Evolutionary conservation across 2,329 filamentous ascomycete genomes (phyloP).

Genomic region (Macroventuria anomochaeta): DNA sequence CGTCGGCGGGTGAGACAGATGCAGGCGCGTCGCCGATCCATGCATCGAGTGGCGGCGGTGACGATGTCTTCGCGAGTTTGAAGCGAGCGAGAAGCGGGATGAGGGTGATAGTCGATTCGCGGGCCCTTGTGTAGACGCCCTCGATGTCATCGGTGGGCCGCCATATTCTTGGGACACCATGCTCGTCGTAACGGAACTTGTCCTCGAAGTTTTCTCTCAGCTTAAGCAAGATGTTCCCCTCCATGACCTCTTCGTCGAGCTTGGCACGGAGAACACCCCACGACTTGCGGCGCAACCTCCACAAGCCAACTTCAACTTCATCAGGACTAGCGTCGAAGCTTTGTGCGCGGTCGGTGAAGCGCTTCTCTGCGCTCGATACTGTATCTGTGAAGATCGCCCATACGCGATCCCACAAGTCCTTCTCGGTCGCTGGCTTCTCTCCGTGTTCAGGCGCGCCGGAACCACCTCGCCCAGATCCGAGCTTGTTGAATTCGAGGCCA

Average conservation of each 20-base stretch:
- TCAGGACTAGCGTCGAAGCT: constrained; percentile 92
- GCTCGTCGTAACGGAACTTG: constrained; percentile 97
- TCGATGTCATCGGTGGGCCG: constrained; percentile 96
- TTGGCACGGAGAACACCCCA: constrained; percentile 90
- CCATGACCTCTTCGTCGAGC: constrained; percentile 97
- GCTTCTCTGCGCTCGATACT: constrained; percentile 81
- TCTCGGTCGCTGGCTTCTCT: constrained; percentile 74
- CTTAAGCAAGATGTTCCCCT: constrained; percentile 94
- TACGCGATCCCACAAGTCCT: constrained; percentile 93
- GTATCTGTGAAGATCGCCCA: constrained; percentile 86
- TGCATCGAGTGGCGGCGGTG: constrained; percentile 78
- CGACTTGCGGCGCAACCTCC: constrained; percentile 90
- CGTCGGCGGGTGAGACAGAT: constrained; percentile 79
- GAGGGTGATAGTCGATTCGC: constrained; percentile 88
- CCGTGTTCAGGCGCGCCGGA: constrained; percentile 79
- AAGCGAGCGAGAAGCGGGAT: constrained; percentile 90
- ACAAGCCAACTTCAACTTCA: constrained; percentile 90
- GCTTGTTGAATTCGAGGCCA: constrained; percentile 93
- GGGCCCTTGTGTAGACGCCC: constrained; percentile 87
- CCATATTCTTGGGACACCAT: constrained; percentile 95
- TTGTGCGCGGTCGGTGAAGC: constrained; percentile 86
- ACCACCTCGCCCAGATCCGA: constrained; percentile 86
- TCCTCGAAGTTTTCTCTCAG: constrained; percentile 98
- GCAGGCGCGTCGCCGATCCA: constrained; percentile 83
- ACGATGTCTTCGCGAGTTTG: constrained; percentile 74